A percentile compares a stretch with the other conserved stretches of the same genome.
These are phyloP conservation scores for Salicornia ramosissima DNA, from an alignment of 148 eudicot genomes.

Conservation along the genomic window DNA sequence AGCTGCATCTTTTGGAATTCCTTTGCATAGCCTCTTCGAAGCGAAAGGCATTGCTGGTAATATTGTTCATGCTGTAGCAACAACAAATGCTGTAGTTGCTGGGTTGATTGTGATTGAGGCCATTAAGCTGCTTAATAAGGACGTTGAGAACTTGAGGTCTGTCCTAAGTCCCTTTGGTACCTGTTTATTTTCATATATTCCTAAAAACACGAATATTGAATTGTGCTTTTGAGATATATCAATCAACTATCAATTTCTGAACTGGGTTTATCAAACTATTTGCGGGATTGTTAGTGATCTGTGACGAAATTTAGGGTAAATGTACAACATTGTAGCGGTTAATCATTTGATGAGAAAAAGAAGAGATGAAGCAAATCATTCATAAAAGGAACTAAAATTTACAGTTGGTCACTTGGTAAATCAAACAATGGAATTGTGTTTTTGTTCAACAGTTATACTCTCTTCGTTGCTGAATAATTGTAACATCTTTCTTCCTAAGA, in stretches of 20 bases:
- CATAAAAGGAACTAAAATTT: too few relatives aligned
- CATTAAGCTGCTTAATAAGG: slow-evolving; percentile 79
- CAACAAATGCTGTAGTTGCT: slow-evolving; percentile 91
- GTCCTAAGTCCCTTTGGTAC: slow-evolving; percentile 11
- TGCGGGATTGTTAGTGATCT: background rate
- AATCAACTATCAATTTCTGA: background rate
- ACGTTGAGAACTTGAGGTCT: slow-evolving; percentile 58
- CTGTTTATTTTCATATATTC: background rate
- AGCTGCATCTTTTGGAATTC: slow-evolving; percentile 86
- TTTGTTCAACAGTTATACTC: too few relatives aligned
- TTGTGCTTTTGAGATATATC: background rate
- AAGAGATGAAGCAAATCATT: too few relatives aligned
- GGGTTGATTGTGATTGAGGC: slow-evolving; percentile 96
- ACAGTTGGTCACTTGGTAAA: too few relatives aligned
- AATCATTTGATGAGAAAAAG: background rate
- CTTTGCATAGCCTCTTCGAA: slow-evolving; percentile 94
- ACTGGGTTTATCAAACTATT: background rate
- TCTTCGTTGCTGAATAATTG: too few relatives aligned
- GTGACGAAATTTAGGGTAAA: background rate
- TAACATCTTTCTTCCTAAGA: too few relatives aligned
- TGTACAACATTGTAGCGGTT: background rate
- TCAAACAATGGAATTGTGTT: too few relatives aligned
- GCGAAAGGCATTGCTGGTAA: slow-evolving; percentile 99
- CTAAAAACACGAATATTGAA: too few relatives aligned
- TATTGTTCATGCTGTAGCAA: slow-evolving; percentile 98